phyloP scores from a whole-genome alignment of 305 asterid species.

The Fraxinus paxiana region DNA sequence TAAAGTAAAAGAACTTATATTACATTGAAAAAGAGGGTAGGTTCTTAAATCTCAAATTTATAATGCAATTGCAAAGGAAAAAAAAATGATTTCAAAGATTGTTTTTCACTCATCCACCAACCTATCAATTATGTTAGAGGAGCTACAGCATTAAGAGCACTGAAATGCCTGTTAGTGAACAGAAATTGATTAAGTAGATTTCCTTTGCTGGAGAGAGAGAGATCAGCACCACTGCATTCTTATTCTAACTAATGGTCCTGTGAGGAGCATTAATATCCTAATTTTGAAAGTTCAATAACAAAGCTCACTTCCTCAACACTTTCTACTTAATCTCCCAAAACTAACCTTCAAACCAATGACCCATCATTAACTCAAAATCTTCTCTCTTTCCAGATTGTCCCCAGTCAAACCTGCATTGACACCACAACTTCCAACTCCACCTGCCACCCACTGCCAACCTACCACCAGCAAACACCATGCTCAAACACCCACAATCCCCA shows the following conservation, averaged over 20 bases:
- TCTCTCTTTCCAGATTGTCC: background rate
- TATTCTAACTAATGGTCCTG: background rate
- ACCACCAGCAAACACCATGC: background rate
- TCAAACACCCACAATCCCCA: background rate
- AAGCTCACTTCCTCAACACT: background rate
- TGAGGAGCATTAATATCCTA: background rate
- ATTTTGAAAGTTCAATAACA: background rate
- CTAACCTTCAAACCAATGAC: background rate
- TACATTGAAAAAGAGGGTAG: conserved; percentile 1
- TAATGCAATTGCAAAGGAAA: conserved; percentile 9
- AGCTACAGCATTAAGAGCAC: background rate
- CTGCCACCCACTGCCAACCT: background rate
- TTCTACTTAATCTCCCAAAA: background rate
- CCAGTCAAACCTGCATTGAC: background rate
- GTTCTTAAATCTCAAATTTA: conserved; percentile 14
- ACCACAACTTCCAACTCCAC: background rate
- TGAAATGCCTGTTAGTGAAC: conserved; percentile 3
- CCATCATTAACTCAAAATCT: background rate
- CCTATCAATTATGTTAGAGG: conserved; percentile 12
- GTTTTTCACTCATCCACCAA: background rate
- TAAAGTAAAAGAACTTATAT: conserved; percentile 17
- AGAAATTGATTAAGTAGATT: background rate
- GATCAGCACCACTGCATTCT: background rate
- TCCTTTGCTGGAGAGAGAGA: background rate
- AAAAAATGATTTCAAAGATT: background rate